These are phyloP conservation scores for Candida odintsovae DNA, from an alignment of 805 yeast species.

Conservation along the genomic window DNA sequence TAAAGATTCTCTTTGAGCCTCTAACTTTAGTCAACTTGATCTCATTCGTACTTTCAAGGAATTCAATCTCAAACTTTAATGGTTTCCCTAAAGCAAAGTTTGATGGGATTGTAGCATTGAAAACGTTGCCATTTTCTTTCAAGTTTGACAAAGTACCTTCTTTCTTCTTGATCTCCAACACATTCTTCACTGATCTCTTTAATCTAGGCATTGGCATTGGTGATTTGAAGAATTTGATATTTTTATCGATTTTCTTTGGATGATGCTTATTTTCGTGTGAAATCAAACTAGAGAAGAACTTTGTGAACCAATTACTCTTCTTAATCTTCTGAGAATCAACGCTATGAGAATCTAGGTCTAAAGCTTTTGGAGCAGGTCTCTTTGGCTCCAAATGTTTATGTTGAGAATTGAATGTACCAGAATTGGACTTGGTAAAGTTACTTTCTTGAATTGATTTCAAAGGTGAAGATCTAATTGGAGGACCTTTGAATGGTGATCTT, in stretches of 20 bases:
- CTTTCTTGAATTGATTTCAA: slow-evolving; percentile 19
- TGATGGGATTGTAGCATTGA: slow-evolving; percentile 43
- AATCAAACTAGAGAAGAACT: slow-evolving; percentile 26
- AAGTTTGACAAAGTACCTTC: slow-evolving; percentile 46
- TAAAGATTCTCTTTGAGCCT: slow-evolving; percentile 42
- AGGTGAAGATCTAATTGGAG: slow-evolving; percentile 16
- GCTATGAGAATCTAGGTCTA: slow-evolving; percentile 6
- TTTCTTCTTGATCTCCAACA: slow-evolving; percentile 39
- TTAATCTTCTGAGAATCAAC: slow-evolving; percentile 17
- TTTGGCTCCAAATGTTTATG: slow-evolving; percentile 7
- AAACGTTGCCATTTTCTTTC: slow-evolving; percentile 37
- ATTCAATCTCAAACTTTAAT: slow-evolving; percentile 39
- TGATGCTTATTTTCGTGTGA: slow-evolving; percentile 13
- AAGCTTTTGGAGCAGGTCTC: slow-evolving; percentile 20
- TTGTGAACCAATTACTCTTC: slow-evolving; percentile 34
- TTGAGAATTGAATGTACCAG: slow-evolving; percentile 15
- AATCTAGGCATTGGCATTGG: slow-evolving; percentile 13
- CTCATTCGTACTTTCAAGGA: slow-evolving; percentile 32
- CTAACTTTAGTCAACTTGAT: slow-evolving; percentile 37
- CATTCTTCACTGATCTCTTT: slow-evolving; percentile 27
- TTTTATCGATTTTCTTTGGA: slow-evolving; percentile 7
- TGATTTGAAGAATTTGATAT: slow-evolving; percentile 9
- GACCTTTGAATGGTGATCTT: background rate
- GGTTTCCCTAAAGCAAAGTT: slow-evolving; percentile 40
- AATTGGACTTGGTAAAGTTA: slow-evolving; percentile 10